Conservation (phyloP, 2,329 filamentous ascomycete genomes). For the Aspergillus terreus region DNA sequence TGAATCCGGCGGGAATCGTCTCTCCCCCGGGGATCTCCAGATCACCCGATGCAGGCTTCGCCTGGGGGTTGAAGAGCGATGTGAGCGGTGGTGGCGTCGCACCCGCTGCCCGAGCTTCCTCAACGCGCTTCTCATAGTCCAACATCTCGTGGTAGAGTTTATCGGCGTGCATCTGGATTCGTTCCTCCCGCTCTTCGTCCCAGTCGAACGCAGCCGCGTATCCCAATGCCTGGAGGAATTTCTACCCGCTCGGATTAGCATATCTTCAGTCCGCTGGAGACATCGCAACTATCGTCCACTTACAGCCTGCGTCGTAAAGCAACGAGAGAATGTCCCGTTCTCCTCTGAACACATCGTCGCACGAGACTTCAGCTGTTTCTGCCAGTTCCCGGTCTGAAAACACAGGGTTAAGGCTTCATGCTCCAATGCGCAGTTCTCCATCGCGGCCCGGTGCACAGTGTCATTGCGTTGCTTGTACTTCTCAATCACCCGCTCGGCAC, state of each 20-base stretch:
- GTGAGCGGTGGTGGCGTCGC: conserved; percentile 40
- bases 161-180: conserved; percentile 95
- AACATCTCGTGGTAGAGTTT: conserved; percentile 83
- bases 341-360: conserved; percentile 79
- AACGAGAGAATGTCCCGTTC: conserved; percentile 74
- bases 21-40: conserved; percentile 36
- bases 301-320: conserved; percentile 84
- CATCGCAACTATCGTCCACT: conserved; percentile 22
- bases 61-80: conserved; percentile 42
- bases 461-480: conserved; percentile 78
- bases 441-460: conserved; percentile 71
- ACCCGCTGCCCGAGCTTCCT: conserved; percentile 50
- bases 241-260: conserved; percentile 44
- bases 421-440: conserved; percentile 91
- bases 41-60: conserved; percentile 13
- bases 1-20: conserved; percentile 32
- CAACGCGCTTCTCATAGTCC: conserved; percentile 71
- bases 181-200: conserved; percentile 68
- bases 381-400: conserved; percentile 68
- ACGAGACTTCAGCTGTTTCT: conserved; percentile 50
- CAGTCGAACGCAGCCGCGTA: conserved; percentile 70
- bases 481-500: conserved; percentile 78
- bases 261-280: background rate
- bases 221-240: conserved; percentile 85
- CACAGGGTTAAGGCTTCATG: conserved; percentile 80